Evolutionary conservation across 2,329 filamentous ascomycete species (phyloP).

Genomic region (Monosporascus sp.): DNA sequence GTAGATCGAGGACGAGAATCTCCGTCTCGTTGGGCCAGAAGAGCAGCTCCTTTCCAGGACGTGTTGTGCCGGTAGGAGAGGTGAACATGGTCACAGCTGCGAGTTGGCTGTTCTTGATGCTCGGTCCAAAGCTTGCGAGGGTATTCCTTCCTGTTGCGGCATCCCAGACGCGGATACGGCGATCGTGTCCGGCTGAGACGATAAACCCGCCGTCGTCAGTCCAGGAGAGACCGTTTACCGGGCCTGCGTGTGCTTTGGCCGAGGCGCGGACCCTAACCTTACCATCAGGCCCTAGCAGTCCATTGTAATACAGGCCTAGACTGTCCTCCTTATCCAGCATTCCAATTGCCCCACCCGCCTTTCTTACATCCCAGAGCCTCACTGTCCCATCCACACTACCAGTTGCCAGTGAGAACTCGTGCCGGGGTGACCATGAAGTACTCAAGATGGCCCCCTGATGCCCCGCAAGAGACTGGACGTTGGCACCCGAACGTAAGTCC

Average conservation of each 20-base stretch:
- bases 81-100: constrained; percentile 57
- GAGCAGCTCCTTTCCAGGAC: constrained; percentile 57
- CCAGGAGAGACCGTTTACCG: constrained; percentile 83
- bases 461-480: constrained; percentile 65
- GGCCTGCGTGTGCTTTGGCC: constrained; percentile 68
- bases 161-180: constrained; percentile 83
- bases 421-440: constrained; percentile 74
- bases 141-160: constrained; percentile 77
- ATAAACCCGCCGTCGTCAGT: constrained; percentile 73
- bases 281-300: constrained; percentile 29
- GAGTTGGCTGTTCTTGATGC: constrained; percentile 67
- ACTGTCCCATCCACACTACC: constrained; percentile 81
- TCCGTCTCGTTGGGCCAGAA: constrained; percentile 80
- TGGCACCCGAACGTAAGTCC: constrained; percentile 77
- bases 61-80: constrained; percentile 54
- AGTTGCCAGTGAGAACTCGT: constrained; percentile 75
- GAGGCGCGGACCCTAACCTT: constrained; percentile 35
- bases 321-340: constrained; percentile 81
- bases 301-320: constrained; percentile 53
- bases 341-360: constrained; percentile 69
- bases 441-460: constrained; percentile 64
- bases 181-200: constrained; percentile 77
- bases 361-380: constrained; percentile 81
- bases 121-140: constrained; percentile 79
- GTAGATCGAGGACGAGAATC: constrained; percentile 73